Evolutionary conservation across 106 monocot species (phyloP).

Genomic region (Vanilla planifolia): DNA sequence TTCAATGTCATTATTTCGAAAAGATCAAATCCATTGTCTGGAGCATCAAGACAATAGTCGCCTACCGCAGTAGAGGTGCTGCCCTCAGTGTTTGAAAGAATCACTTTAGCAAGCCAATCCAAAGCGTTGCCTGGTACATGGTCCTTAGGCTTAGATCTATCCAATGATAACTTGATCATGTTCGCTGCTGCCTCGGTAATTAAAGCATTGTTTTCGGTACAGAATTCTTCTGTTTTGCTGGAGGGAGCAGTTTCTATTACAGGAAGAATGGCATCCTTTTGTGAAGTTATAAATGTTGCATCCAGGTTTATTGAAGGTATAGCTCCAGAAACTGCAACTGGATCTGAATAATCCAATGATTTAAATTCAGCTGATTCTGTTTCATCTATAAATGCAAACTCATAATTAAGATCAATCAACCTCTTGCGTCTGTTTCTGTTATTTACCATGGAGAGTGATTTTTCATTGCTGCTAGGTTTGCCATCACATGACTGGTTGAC

Average conservation of each 20-base stretch:
- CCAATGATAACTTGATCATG: conserved; percentile 33
- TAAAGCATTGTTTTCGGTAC: conserved; percentile 5
- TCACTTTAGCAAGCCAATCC: conserved; percentile 52
- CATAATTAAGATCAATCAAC: conserved; percentile 50
- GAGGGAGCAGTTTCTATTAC: too few relatives aligned
- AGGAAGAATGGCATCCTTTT: not conserved
- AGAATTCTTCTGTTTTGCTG: conserved; percentile 7
- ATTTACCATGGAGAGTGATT: conserved; percentile 1
- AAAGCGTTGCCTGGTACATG: conserved; percentile 9
- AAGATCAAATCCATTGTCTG: conserved; percentile 37
- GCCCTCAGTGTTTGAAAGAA: conserved; percentile 13
- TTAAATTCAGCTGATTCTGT: not conserved
- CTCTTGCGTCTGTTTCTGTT: not conserved
- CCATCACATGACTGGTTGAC: not conserved
- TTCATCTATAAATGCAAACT: conserved; percentile 8
- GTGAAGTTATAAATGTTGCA: conserved; percentile 3
- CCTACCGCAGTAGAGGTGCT: not conserved
- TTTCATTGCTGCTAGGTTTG: not conserved
- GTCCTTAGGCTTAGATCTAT: not conserved
- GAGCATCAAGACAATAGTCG: too few relatives aligned
- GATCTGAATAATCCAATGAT: not conserved
- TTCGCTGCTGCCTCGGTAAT: conserved; percentile 41
- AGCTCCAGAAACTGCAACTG: conserved; percentile 4
- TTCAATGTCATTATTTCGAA: conserved; percentile 66
- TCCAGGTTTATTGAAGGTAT: conserved; percentile 37